Percentiles rank a stretch among this genome's conserved stretches.
Evolutionary conservation across 805 yeast genomes (phyloP).

Genomic region (Saccharomyces mikatae): DNA sequence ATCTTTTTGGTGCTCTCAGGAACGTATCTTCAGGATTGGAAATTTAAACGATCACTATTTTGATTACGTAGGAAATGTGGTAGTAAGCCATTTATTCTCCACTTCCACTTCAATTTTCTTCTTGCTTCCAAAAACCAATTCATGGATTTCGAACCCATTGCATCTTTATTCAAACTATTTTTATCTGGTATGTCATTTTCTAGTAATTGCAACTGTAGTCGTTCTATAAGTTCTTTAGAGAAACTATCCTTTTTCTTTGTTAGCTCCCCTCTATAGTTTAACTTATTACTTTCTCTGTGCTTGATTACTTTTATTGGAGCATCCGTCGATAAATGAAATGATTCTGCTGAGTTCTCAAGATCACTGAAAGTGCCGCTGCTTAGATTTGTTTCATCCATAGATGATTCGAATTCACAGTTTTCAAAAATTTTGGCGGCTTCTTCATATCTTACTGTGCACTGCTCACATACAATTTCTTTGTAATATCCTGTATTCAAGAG

Average conservation of each 20-base stretch:
- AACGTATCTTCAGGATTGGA: neutral
- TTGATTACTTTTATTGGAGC: slow-evolving; percentile 1
- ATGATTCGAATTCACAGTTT: slow-evolving; percentile 32
- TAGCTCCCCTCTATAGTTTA: neutral
- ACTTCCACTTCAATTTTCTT: slow-evolving; percentile 42
- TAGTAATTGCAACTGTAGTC: slow-evolving; percentile 28
- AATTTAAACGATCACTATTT: neutral
- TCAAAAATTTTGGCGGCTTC: slow-evolving; percentile 36
- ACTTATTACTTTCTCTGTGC: slow-evolving; percentile 1
- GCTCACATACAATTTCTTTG: slow-evolving; percentile 54
- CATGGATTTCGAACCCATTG: slow-evolving; percentile 17
- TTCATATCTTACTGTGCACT: slow-evolving; percentile 53
- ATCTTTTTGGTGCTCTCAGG: neutral
- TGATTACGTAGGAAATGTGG: slow-evolving; percentile 28
- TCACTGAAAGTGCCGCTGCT: slow-evolving; percentile 7
- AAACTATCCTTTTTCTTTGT: slow-evolving; percentile 13
- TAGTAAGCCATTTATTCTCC: slow-evolving; percentile 41
- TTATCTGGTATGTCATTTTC: neutral
- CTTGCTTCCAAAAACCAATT: slow-evolving; percentile 33
- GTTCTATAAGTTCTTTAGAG: slow-evolving; percentile 28
- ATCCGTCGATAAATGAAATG: slow-evolving; percentile 1
- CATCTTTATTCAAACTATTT: neutral
- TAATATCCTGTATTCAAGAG: slow-evolving; percentile 20
- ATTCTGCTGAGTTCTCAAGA: slow-evolving; percentile 10
- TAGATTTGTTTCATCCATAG: slow-evolving; percentile 14